Conservation (phyloP, 2,329 filamentous ascomycete species). For the Claviceps humidiphila region DNA sequence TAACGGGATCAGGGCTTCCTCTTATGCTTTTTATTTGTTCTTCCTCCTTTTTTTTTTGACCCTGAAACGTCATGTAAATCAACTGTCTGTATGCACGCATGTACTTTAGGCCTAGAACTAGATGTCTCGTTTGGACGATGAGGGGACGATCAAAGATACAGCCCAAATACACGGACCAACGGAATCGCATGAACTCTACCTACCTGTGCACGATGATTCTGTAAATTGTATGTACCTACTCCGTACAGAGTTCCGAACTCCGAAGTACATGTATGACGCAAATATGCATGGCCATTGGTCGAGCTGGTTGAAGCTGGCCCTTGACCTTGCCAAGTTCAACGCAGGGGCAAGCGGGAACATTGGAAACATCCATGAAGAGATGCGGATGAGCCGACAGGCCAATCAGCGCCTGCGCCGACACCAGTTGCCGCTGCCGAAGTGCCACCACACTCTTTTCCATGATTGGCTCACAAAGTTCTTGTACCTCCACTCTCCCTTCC, state of each 20-base stretch:
- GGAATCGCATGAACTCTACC: too few species aligned
- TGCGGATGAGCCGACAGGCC: background rate
- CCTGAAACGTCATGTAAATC: background rate
- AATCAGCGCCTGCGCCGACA: background rate
- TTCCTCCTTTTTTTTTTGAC: background rate
- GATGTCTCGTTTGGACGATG: background rate
- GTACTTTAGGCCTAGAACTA: conserved; percentile 2
- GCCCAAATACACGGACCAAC: background rate
- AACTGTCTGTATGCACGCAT: background rate
- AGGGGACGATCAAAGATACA: background rate
- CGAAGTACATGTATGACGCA: too few species aligned
- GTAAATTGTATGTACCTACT: too few species aligned
- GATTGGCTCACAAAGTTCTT: background rate
- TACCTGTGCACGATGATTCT: too few species aligned
- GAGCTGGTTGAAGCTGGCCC: too few species aligned
- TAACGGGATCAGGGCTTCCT: background rate
- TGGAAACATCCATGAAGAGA: too few species aligned
- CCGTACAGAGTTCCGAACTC: too few species aligned
- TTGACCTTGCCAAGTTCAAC: too few species aligned
- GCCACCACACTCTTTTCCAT: background rate
- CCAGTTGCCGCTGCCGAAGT: background rate
- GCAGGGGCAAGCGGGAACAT: too few species aligned
- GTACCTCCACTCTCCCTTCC: background rate
- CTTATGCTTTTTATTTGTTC: background rate
- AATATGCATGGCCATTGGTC: too few species aligned